Percentiles rank a stretch among this genome's conserved stretches.
These are phyloP conservation scores for Tetratostichococcus sp. DNA, from an alignment of 139 green algal species.

Conservation along the genomic window DNA sequence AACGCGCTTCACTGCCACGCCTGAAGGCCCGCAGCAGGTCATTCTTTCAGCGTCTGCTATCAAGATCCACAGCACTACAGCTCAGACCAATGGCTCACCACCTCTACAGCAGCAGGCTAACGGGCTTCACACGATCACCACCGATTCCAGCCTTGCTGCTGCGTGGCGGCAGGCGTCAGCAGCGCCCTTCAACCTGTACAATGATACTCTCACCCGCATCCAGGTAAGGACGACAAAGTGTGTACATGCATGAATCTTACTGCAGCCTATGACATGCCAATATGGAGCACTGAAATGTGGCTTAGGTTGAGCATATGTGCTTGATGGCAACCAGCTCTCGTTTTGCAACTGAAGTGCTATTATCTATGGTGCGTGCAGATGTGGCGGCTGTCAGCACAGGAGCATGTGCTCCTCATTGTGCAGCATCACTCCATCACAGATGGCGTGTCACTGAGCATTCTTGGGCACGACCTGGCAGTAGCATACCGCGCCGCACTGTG, in stretches of 20 bases:
- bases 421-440: constrained; percentile 13
- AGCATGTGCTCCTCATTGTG: constrained; percentile 6
- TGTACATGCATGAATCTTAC: no score
- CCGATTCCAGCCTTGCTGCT: background rate
- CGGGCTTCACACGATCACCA: background rate
- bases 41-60: background rate
- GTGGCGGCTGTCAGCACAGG: background rate
- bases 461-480: background rate
- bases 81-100: background rate
- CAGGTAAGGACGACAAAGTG: background rate
- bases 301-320: no score
- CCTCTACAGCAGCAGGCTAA: background rate
- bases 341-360: no score
- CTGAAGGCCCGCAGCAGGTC: background rate
- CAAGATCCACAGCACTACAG: background rate
- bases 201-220: background rate
- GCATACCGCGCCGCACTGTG: background rate
- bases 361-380: no score
- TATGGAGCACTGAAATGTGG: no score
- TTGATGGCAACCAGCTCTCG: no score
- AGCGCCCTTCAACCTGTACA: background rate
- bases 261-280: no score
- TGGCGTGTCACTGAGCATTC: background rate
- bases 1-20: background rate
- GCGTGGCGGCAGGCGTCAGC: background rate